phyloP scores from a whole-genome alignment of 2,329 filamentous ascomycete species.

The Alternaria burnsii region DNA sequence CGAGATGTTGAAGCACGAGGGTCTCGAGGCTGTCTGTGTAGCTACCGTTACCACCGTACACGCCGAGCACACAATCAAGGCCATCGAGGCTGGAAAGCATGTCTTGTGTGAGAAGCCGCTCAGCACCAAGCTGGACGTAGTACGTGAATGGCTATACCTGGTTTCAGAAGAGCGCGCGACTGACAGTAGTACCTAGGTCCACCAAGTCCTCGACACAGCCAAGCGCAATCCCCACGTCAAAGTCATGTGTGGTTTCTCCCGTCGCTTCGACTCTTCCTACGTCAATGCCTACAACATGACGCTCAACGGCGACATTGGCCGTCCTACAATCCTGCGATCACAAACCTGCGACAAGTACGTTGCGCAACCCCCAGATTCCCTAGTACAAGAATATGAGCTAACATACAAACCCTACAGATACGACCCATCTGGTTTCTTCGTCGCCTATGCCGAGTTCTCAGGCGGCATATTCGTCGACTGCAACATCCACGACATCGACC shows the following conservation, averaged over 20 bases:
- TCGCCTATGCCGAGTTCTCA: constrained; percentile 70
- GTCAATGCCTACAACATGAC: constrained; percentile 65
- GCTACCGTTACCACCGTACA: constrained; percentile 65
- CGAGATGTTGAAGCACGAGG: constrained; percentile 65
- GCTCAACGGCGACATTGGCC: constrained; percentile 64
- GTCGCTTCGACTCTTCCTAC: constrained; percentile 73
- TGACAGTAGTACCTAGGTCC: constrained; percentile 56
- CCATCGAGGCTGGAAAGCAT: constrained; percentile 64
- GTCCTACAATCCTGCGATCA: constrained; percentile 67
- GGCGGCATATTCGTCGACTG: constrained; percentile 77
- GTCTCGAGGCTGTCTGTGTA: constrained; percentile 64
- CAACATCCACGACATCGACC: constrained; percentile 74
- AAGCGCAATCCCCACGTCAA: constrained; percentile 66
- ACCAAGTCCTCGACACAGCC: constrained; percentile 67
- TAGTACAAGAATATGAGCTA: background rate
- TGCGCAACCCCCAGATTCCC: background rate
- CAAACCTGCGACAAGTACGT: constrained; percentile 70
- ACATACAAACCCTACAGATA: constrained; percentile 38
- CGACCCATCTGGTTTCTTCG: constrained; percentile 72
- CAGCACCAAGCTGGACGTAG: constrained; percentile 66
- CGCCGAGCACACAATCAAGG: constrained; percentile 65
- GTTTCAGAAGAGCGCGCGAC: background rate
- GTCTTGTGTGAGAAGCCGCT: constrained; percentile 69
- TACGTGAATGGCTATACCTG: constrained; percentile 46
- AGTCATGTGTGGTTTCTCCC: constrained; percentile 72